These are phyloP conservation scores for Zea luxurians DNA, from an alignment of 176 grass and related monocot species.

Conservation along the genomic window DNA sequence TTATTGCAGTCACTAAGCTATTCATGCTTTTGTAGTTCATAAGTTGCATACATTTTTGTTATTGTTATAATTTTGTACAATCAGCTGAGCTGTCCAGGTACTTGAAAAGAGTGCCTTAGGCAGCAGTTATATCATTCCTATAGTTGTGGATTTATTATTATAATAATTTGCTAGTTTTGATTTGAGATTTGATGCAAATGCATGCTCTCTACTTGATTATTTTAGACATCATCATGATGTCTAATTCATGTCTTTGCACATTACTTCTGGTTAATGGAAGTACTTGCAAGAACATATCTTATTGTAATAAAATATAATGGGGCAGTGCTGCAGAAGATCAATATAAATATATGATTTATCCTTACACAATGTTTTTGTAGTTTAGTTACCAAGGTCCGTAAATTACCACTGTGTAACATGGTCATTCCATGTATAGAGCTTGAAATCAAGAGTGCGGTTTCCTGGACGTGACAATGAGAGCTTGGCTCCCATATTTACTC, in stretches of 20 bases:
- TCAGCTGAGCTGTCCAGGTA: background rate
- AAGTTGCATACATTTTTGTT: background rate
- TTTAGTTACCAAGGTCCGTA: conserved; percentile 4
- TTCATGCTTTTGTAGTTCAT: conserved; percentile 4
- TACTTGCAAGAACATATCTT: no score
- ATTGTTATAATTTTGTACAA: background rate
- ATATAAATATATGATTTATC: no score
- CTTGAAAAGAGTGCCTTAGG: background rate
- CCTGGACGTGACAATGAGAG: conserved; percentile 83
- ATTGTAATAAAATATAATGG: no score
- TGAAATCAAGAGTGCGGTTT: conserved; percentile 94
- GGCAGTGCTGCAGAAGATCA: no score
- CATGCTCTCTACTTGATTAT: background rate
- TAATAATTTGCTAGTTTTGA: conserved; percentile 2
- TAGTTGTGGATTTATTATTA: background rate
- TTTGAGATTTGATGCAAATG: conserved; percentile 19
- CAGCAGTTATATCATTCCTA: background rate
- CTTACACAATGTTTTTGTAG: background rate
- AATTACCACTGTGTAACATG: background rate
- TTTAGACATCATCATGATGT: background rate
- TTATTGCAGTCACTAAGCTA: background rate
- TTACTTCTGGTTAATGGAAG: no score
- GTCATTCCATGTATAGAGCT: conserved; percentile 51
- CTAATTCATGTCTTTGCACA: background rate
- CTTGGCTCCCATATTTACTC: conserved; percentile 79